A percentile compares a stretch with the other conserved stretches of the same genome.
phyloP scores from a whole-genome alignment of 495 filamentous ascomycete species.

The Cladorrhinum samala region DNA sequence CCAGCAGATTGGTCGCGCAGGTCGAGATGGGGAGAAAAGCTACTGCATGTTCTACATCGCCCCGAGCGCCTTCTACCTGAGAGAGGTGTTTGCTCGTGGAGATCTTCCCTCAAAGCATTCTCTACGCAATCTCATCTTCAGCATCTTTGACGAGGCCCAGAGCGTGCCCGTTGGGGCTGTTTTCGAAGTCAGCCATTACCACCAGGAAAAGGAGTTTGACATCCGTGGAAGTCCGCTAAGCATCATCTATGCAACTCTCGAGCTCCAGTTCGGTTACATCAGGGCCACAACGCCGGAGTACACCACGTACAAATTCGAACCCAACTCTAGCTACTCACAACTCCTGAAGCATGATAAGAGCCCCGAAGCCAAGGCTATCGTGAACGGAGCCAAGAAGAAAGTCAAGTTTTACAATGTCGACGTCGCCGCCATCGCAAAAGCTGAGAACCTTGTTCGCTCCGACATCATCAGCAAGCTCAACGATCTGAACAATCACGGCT shows the following conservation, averaged over 20 bases:
- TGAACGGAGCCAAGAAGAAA: slow-evolving; percentile 24
- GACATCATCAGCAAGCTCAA: slow-evolving; percentile 47
- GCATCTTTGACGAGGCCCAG: slow-evolving; percentile 34
- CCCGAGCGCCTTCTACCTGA: slow-evolving; percentile 43
- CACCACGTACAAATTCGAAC: slow-evolving; percentile 43
- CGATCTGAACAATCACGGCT: slow-evolving; percentile 36
- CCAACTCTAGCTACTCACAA: slow-evolving; percentile 19
- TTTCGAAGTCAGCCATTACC: slow-evolving; percentile 38
- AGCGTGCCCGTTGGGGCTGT: slow-evolving; percentile 31
- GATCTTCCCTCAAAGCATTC: slow-evolving; percentile 48
- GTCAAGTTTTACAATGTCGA: slow-evolving; percentile 36
- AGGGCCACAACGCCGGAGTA: slow-evolving; percentile 52
- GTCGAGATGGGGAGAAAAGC: slow-evolving; percentile 46
- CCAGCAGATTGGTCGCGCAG: slow-evolving; percentile 55
- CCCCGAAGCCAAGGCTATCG: slow-evolving; percentile 32
- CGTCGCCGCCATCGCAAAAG: slow-evolving; percentile 22
- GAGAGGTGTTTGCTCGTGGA: slow-evolving; percentile 50
- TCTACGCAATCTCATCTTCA: slow-evolving; percentile 36
- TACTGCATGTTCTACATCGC: slow-evolving; percentile 51
- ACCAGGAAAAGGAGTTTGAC: slow-evolving; percentile 42
- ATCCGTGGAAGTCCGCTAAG: slow-evolving; percentile 31
- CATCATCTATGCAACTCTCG: slow-evolving; percentile 47
- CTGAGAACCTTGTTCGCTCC: slow-evolving; percentile 22
- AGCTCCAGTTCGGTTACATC: slow-evolving; percentile 48
- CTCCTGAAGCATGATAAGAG: slow-evolving; percentile 23